Conservation (phyloP, 2,329 filamentous ascomycete genomes). For the Aspergillus quadrilineatus region DNA sequence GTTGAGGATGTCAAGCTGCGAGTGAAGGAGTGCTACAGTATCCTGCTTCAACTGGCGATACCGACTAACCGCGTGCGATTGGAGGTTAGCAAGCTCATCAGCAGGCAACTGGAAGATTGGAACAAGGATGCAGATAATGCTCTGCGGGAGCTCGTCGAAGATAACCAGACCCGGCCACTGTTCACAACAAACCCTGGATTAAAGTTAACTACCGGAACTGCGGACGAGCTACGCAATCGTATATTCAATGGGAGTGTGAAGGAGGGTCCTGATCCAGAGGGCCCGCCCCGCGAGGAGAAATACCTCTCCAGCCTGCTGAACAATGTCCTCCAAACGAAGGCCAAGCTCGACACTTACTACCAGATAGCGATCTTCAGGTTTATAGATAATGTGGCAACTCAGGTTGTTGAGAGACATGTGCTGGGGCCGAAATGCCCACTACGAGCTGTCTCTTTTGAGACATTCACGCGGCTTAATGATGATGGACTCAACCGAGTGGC, state of each 20-base stretch:
- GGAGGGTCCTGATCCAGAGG: neutral
- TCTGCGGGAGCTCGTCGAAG: conserved; percentile 13
- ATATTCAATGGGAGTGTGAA: neutral
- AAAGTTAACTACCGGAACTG: neutral
- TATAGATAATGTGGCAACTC: conserved; percentile 19
- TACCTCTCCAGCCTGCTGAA: conserved; percentile 4
- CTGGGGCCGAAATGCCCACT: conserved; percentile 16
- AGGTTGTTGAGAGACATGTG: conserved; percentile 13
- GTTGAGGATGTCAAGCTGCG: conserved; percentile 7
- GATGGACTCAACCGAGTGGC: conserved; percentile 15
- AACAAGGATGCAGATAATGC: conserved; percentile 8
- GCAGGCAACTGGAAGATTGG: conserved; percentile 9
- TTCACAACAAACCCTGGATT: conserved; percentile 3
- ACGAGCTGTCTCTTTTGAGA: conserved; percentile 4
- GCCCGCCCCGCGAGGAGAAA: neutral
- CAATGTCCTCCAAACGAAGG: conserved; percentile 11
- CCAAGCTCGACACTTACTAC: conserved; percentile 12
- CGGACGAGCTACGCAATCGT: neutral
- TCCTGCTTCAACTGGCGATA: conserved; percentile 12
- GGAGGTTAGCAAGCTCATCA: conserved; percentile 10
- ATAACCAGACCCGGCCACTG: conserved; percentile 12
- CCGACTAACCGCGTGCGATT: conserved; percentile 15
- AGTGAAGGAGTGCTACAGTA: conserved; percentile 6
- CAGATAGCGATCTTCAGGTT: conserved; percentile 13
- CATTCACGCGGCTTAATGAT: conserved; percentile 11